These are phyloP conservation scores for Aureobasidium pullulans DNA, from an alignment of 2,329 filamentous ascomycete genomes.

Conservation along the genomic window DNA sequence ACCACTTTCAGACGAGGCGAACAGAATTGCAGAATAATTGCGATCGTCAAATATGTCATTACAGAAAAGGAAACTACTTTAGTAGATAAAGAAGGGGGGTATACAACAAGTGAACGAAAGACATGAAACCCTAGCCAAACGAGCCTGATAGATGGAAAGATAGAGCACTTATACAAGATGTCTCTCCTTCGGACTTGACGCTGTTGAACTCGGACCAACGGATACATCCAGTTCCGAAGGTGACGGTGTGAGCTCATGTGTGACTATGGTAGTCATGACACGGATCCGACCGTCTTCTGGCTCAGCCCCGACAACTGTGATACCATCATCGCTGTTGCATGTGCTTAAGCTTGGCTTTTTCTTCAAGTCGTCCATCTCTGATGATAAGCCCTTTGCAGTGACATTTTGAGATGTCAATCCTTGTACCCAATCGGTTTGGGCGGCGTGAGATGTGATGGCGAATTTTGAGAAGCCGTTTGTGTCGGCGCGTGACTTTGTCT, in stretches of 20 bases:
- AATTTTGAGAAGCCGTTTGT: neutral
- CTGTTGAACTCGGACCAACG: neutral
- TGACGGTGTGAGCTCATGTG: neutral
- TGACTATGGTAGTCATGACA: slow-evolving; percentile 2
- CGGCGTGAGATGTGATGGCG: neutral
- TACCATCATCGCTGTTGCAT: neutral
- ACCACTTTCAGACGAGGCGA: neutral
- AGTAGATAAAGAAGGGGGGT: neutral
- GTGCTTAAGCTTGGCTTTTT: neutral
- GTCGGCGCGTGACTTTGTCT: neutral
- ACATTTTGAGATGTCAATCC: slow-evolving; percentile 34
- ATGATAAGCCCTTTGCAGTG: slow-evolving; percentile 26
- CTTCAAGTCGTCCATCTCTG: neutral
- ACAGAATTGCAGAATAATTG: neutral
- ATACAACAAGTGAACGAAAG: neutral
- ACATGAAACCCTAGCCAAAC: neutral
- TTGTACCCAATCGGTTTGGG: neutral
- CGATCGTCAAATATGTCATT: neutral
- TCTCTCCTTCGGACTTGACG: neutral
- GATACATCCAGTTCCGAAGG: neutral
- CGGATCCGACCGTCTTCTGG: neutral
- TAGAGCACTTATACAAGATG: neutral
- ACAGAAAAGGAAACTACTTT: neutral
- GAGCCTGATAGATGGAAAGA: neutral
- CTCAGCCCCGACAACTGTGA: neutral